A percentile compares a stretch with the other conserved stretches of the same genome.
Conservation (phyloP, 2,329 filamentous ascomycete genomes). For the Nectriaceae sp. region DNA sequence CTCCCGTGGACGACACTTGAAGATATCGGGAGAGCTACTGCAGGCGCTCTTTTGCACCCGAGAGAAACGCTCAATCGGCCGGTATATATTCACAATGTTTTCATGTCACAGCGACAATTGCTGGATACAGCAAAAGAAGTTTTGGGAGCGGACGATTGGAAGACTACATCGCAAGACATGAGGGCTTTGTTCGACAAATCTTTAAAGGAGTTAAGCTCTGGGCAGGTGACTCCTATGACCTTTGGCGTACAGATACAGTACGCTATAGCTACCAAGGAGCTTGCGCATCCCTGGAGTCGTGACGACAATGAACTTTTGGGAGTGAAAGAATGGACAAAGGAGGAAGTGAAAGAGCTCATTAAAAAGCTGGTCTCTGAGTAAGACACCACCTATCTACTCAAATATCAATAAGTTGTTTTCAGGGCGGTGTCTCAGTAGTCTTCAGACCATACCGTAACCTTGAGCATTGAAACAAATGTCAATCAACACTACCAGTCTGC, state of each 20-base stretch:
- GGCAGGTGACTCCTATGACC: background rate
- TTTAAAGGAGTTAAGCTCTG: background rate
- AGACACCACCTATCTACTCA: too few relatives aligned
- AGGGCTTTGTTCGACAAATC: background rate
- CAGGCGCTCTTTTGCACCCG: background rate
- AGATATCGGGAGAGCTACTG: background rate
- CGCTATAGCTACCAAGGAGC: background rate
- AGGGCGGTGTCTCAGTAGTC: too few relatives aligned
- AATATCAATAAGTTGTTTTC: too few relatives aligned
- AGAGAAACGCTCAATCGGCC: conserved; percentile 1
- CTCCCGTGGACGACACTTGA: background rate
- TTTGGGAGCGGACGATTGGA: background rate
- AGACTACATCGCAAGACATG: background rate
- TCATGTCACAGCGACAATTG: background rate
- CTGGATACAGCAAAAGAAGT: background rate
- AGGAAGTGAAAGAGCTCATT: background rate
- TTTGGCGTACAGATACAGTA: background rate
- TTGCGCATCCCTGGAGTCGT: background rate
- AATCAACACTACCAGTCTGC: too few relatives aligned
- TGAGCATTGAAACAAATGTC: too few relatives aligned
- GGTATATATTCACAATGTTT: background rate
- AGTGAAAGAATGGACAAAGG: background rate
- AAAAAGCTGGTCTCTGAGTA: too few relatives aligned
- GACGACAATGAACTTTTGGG: background rate
- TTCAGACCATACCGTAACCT: too few relatives aligned